A percentile compares a stretch with the other conserved stretches of the same genome.
Evolutionary conservation across 2,329 filamentous ascomycete genomes (phyloP).

Genomic region (Aspergillus sp.): DNA sequence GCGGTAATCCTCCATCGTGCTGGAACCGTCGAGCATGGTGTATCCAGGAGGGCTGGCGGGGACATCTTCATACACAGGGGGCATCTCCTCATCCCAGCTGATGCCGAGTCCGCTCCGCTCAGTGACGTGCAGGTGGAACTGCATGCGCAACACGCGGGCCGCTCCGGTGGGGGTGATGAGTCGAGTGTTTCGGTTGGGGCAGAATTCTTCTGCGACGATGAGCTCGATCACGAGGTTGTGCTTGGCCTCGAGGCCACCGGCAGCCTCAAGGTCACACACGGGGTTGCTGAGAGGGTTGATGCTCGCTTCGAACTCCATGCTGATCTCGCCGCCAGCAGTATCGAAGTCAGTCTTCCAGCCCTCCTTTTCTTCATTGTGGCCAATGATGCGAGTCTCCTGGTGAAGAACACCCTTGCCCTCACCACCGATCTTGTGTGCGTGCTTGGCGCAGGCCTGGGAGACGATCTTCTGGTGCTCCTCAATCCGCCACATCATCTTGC

Average conservation of each 20-base stretch:
- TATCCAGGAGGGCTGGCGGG: constrained; percentile 80
- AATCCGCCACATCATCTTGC: constrained; percentile 88
- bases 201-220: constrained; percentile 89
- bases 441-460: constrained; percentile 75
- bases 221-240: constrained; percentile 90
- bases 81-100: constrained; percentile 94
- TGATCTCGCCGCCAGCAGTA: constrained; percentile 68
- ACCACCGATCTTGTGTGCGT: constrained; percentile 63
- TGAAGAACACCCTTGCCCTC: constrained; percentile 70
- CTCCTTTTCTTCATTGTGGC: constrained; percentile 74
- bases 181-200: constrained; percentile 65
- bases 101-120: constrained; percentile 84
- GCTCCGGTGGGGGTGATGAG: constrained; percentile 82
- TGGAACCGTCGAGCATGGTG: constrained; percentile 39
- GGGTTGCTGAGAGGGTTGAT: constrained; percentile 63
- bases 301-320: constrained; percentile 71
- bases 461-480: constrained; percentile 81
- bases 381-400: constrained; percentile 72
- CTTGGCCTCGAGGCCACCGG: constrained; percentile 72
- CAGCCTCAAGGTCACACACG: constrained; percentile 72
- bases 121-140: constrained; percentile 79
- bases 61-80: constrained; percentile 90
- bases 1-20: constrained; percentile 46
- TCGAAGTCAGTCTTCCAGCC: constrained; percentile 86
- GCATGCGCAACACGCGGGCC: constrained; percentile 86